Evolutionary conservation across 2,329 filamentous ascomycete species (phyloP), one percentile per base, ranked within the genome.

Genomic region (Davidsoniella australis): DNA sequence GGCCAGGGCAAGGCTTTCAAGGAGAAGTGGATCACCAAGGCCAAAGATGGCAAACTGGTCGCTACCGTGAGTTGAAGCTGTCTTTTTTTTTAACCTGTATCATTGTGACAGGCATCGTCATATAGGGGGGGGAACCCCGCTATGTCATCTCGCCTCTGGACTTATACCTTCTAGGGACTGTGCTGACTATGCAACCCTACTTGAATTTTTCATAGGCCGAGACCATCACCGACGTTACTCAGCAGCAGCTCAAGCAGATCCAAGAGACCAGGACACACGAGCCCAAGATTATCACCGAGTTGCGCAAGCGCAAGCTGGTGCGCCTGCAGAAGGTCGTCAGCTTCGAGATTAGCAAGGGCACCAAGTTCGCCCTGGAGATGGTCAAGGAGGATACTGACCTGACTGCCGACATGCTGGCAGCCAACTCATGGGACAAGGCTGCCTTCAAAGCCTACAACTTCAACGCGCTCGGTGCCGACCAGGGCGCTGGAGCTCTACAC

Each of bases 1-100:
- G 91, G 91, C n/a, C 83, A 91, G 63, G 87, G 87, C 58, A 94
- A 91, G 68, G 89, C 89, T 33, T 94, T 96, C 70, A 93, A 76
- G 61, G 75, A 79, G 64, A 81, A 80, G 61, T 83, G 78, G 79
- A 81, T 82, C 54, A 62, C 65, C 10, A 80, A 77, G 65, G 74
- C 71, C 54, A 71, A 75, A 57, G 70, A 73, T 20, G 72, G 73
- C 54, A 71, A 70, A 60, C 63, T 76, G 47, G 65, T 74, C 44
- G 70, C 72, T 54, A 65, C 68, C 57, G 74, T 74, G 57, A 58
- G 68, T 61, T 23, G 9, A 23, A 23, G 12, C 20, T 33, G n/a
- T n/a, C 29, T 33, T 9, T 33, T 33, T 33, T 33, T 12, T 33
- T 33, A 9, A 33, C 29, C 29, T 48, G 40, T 41, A 8, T 20